A percentile compares a stretch with the other conserved stretches of the same genome.
Conservation (phyloP, 768 basidiomycete species). For the Russula earlei region DNA sequence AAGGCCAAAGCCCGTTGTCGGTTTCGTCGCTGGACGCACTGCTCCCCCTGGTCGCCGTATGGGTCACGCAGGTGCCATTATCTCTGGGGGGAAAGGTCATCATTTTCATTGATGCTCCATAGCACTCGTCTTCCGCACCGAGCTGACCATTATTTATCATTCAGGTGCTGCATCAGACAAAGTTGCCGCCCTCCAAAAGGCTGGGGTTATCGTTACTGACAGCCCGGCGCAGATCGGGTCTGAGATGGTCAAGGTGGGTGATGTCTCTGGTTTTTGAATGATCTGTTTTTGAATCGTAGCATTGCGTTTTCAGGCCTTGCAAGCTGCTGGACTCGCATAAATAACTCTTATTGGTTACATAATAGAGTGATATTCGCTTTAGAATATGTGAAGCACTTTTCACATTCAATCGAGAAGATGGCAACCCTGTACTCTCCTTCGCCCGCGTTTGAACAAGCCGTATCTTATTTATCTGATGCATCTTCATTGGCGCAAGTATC, state of each 20-base stretch:
- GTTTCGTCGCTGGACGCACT: slow-evolving; percentile 96
- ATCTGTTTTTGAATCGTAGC: slow-evolving; percentile 10
- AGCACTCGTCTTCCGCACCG: not conserved
- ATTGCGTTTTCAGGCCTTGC: slow-evolving; percentile 52
- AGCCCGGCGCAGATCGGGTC: slow-evolving; percentile 92
- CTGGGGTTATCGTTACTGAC: slow-evolving; percentile 88
- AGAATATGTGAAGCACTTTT: slow-evolving; percentile 3
- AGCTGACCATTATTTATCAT: not conserved
- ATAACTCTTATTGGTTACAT: slow-evolving; percentile 27
- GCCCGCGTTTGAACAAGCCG: slow-evolving; percentile 47
- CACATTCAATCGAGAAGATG: slow-evolving; percentile 17
- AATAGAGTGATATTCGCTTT: slow-evolving; percentile 27
- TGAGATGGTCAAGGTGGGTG: slow-evolving; percentile 75
- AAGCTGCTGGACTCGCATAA: slow-evolving; percentile 62
- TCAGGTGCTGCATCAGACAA: slow-evolving; percentile 87
- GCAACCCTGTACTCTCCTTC: slow-evolving; percentile 28
- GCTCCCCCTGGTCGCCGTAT: slow-evolving; percentile 97
- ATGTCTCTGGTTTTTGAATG: not conserved
- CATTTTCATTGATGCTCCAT: not conserved
- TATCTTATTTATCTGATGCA: slow-evolving; percentile 49
- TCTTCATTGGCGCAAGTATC: slow-evolving; percentile 47
- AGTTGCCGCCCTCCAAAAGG: slow-evolving; percentile 80
- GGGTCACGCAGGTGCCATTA: slow-evolving; percentile 98
- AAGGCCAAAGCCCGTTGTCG: slow-evolving; percentile 91
- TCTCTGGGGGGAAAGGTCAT: slow-evolving; percentile 90